Percentiles rank a stretch among this genome's conserved stretches.
These are phyloP conservation scores for Nicotiana tomentosiformis DNA, from an alignment of 257 asterid genomes.

Conservation along the genomic window DNA sequence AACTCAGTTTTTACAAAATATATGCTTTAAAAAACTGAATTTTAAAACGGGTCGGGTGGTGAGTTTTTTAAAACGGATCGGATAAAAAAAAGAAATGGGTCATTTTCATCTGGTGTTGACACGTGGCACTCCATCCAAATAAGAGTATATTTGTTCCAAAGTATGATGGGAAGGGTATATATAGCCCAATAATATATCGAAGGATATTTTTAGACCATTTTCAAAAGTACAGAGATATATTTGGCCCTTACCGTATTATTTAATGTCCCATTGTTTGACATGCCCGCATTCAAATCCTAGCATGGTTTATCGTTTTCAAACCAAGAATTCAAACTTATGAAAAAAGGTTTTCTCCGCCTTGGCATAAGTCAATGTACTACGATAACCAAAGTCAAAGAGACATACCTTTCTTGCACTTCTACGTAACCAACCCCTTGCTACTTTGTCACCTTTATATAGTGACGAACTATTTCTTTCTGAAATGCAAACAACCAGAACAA, in stretches of 20 bases:
- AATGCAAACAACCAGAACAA: not conserved
- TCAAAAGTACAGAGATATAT: too few species aligned
- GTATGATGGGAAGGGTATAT: too few species aligned
- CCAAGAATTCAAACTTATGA: not conserved
- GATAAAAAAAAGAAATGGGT: too few species aligned
- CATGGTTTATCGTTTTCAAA: not conserved
- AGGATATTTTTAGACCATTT: too few species aligned
- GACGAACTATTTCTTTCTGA: not conserved
- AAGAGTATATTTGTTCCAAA: too few species aligned
- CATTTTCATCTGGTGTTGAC: too few species aligned
- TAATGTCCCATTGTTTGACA: not conserved
- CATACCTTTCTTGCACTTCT: conserved; percentile 2
- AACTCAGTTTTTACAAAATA: too few species aligned
- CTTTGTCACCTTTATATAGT: not conserved
- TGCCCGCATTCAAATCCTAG: not conserved
- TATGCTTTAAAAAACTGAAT: too few species aligned
- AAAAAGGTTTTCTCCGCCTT: not conserved
- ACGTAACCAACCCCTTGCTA: not conserved
- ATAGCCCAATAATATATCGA: too few species aligned
- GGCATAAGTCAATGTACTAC: not conserved
- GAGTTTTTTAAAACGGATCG: too few species aligned
- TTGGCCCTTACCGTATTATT: not conserved
- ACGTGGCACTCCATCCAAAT: too few species aligned
- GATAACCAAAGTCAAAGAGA: not conserved
- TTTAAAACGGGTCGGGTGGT: too few species aligned